Evolutionary conservation across 2,329 filamentous ascomycete species (phyloP), one percentile per base, ranked within the genome.

Genomic region (Leptographium lundbergii): DNA sequence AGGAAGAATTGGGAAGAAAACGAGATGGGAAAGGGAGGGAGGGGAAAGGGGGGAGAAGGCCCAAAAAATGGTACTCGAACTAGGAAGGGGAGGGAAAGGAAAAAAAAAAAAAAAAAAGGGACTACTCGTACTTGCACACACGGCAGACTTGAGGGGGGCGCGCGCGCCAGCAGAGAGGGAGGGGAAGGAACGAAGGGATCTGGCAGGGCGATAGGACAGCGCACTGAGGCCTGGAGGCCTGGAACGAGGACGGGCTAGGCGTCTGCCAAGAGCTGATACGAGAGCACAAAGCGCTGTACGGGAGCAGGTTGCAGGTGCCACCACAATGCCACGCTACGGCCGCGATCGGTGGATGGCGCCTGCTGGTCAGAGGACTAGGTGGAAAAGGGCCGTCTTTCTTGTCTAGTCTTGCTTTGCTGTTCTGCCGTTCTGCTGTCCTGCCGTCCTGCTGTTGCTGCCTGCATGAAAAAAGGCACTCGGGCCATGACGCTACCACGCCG

Each of bases 141-240:
- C 36, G n/a, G 25, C 25, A 34, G 45, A 22, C 19, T 29, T 22
- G 36, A 39, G 48, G n/a, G 34, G 34, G 50, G 36, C 13, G 53
- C 24, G 58, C n/a, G 29, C n/a, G 32, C 25, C 24, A 29, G 27
- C 14, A 27, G 52, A 24, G 25, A 34, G n/a, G 42, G 47, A 47
- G 25, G 48, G 47, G 54, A 47, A 59, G 58, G 58, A 57, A 54
- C 39, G 58, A 54, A 54, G 58, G 50, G 22, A 22, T 17, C 50
- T 19, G 48, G 22, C 48, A 22, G 25, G 56, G 48, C 27, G 56
- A 57, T 45, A 53, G 29, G 29, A 24, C n/a, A 13, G 9, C 7
- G 34, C 50, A 27, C 13, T 9, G 3, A 17, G 4, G 36, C 36
- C 36, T 39, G 24, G 17, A 19, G 6, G 6, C 36, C 13, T 39